These are phyloP conservation scores for Musa balbisiana DNA, from an alignment of 202 grass and related monocot genomes.

Conservation along the genomic window DNA sequence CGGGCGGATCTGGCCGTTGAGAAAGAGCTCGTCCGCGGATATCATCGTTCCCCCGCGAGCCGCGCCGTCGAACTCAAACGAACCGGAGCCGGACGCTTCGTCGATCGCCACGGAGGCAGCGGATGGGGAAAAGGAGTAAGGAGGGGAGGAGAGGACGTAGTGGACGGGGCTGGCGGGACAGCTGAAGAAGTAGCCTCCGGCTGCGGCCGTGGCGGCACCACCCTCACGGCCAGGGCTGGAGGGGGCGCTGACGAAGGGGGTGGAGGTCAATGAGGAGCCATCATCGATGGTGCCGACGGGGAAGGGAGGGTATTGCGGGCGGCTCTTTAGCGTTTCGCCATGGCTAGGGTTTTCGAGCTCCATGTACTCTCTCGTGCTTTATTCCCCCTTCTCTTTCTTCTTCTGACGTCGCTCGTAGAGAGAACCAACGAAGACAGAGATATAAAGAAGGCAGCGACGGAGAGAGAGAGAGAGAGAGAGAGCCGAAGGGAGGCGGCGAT, in stretches of 20 bases:
- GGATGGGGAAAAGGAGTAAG: background rate
- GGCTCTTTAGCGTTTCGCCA: background rate
- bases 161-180: slow-evolving; percentile 95
- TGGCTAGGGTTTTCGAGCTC: slow-evolving; percentile 14
- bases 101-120: slow-evolving; percentile 6
- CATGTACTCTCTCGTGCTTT: background rate
- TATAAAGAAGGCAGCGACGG: background rate
- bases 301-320: background rate
- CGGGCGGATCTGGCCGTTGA: slow-evolving; percentile 79
- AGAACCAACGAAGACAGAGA: background rate
- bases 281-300: slow-evolving; percentile 28
- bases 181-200: slow-evolving; percentile 88
- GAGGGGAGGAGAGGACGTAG: slow-evolving; percentile 57
- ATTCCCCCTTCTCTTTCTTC: background rate
- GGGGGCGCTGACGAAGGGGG: slow-evolving; percentile 63
- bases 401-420: no score
- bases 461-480: background rate
- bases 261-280: slow-evolving; percentile 68
- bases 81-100: slow-evolving; percentile 19
- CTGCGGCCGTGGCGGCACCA: slow-evolving; percentile 1
- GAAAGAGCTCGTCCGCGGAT: slow-evolving; percentile 90
- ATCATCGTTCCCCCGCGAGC: slow-evolving; percentile 62
- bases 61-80: slow-evolving; percentile 86
- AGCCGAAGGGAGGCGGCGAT: background rate
- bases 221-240: slow-evolving; percentile 45